These are phyloP conservation scores for Acacia confusa DNA, from an alignment of 306 rosid genomes.

Conservation along the genomic window DNA sequence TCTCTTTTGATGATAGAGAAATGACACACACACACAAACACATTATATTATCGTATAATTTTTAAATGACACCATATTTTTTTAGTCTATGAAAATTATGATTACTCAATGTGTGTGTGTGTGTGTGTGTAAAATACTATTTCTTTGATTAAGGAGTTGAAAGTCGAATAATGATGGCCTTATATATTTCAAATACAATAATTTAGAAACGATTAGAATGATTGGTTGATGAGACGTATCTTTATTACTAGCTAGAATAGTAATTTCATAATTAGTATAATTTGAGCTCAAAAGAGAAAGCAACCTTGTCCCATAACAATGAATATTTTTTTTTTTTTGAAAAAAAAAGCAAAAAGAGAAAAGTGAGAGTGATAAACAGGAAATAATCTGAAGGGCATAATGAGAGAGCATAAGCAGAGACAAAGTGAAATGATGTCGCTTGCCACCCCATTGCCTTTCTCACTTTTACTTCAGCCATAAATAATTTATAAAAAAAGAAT, in stretches of 20 bases:
- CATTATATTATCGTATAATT: too few species aligned
- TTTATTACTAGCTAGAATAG: background rate
- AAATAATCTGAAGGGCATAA: conserved; percentile 58
- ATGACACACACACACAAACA: background rate
- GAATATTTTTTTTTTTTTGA: background rate
- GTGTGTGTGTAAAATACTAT: background rate
- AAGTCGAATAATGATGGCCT: background rate
- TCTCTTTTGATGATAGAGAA: background rate
- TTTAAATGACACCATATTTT: background rate
- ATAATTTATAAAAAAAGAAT: conserved; percentile 8
- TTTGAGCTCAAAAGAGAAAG: background rate
- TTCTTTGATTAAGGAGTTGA: background rate
- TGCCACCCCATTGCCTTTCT: conserved; percentile 63
- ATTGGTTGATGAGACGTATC: background rate
- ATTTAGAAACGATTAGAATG: background rate
- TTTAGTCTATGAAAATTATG: background rate
- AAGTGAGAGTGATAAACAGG: conserved; percentile 2
- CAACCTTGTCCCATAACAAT: background rate
- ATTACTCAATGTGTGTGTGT: background rate
- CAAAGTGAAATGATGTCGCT: conserved; percentile 84
- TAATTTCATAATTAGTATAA: background rate
- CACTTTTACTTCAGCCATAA: conserved; percentile 36
- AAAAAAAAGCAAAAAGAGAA: background rate
- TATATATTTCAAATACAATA: background rate
- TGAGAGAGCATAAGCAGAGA: conserved; percentile 56